A percentile compares a stretch with the other conserved stretches of the same genome.
phyloP scores from a whole-genome alignment of 257 asterid genomes.

The Dorcoceras hygrometricum region DNA sequence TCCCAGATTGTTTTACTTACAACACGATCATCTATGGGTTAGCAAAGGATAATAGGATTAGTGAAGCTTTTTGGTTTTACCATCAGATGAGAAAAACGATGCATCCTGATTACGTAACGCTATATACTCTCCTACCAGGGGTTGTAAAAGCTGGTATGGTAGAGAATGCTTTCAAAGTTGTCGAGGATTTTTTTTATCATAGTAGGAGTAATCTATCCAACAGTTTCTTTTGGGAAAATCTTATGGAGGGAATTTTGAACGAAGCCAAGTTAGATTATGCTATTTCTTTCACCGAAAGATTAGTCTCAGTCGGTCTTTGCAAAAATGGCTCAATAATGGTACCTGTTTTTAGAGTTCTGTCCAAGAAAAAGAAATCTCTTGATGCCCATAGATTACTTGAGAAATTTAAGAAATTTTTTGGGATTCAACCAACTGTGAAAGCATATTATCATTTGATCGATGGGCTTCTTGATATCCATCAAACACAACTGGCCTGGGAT shows the following conservation, averaged over 20 bases:
- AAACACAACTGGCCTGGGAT: constrained; percentile 60
- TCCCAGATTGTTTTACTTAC: constrained; percentile 76
- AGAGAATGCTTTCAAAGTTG: constrained; percentile 62
- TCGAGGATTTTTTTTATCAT: constrained; percentile 40
- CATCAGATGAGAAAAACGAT: constrained; percentile 80
- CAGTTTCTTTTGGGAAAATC: constrained; percentile 64
- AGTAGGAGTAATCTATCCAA: constrained; percentile 23
- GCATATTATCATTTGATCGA: constrained; percentile 59
- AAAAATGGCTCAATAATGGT: constrained; percentile 59
- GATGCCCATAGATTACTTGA: constrained; percentile 58
- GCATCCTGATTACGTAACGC: constrained; percentile 65
- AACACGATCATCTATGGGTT: constrained; percentile 79
- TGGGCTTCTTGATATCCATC: constrained; percentile 75
- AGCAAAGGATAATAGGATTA: constrained; percentile 61
- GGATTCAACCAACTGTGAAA: constrained; percentile 48
- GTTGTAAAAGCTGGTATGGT: constrained; percentile 68
- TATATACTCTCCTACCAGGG: constrained; percentile 70
- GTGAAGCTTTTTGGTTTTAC: constrained; percentile 82
- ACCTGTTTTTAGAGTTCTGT: constrained; percentile 55
- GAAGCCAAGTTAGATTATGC: constrained; percentile 59
- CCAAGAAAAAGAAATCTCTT: constrained; percentile 68
- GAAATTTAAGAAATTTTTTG: constrained; percentile 47
- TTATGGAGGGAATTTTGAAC: constrained; percentile 56
- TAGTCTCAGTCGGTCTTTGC: constrained; percentile 61
- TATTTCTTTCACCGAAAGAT: constrained; percentile 56